Evolutionary conservation across 192 early-diverging fungal genomes (phyloP), one percentile per base, ranked within the genome.

Genomic region (Coemansia sp.): DNA sequence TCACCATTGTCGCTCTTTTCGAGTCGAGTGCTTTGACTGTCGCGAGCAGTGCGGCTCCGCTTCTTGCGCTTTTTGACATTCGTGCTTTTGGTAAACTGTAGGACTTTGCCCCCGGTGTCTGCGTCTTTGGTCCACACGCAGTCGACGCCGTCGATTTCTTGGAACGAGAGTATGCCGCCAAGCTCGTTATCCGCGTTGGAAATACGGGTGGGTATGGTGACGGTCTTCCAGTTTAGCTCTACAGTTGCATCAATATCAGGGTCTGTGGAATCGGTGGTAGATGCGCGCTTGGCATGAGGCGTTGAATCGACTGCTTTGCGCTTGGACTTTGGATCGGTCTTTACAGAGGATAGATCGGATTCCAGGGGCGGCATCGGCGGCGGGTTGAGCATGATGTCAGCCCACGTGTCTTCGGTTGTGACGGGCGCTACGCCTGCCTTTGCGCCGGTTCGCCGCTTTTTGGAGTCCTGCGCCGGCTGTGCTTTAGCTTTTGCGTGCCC

Each of bases 111-210:
- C 7, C 87, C 86, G 1, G 65, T 68, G 0, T 67, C 61, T 13
- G 79, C 74, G 38, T 83, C 84, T 9, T 85, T 84, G 50, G 91
- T 85, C 72, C 87, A 88, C 35, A 84, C 84, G 26, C 94, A 86
- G 68, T 93, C 90, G 10, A 95, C 88, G 54, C 86, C 91, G 29
- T 92, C 89, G 23, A 95, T 71, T 58, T 97, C 95, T 69, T 97
- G 93, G 39, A 97, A 81, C 50, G 88, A 88, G 18, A 95, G 52
- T 71, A 97, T 91, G 3, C 93, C 95, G 14, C 88, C 89, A 52
- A 86, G 64, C 26, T 90, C 91, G 43, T 92, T 86, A 41, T 80
- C 83, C 54, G 74, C 78, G 19, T 83, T 79, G 9, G 84, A 57
- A 48, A 84, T 79, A 51, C 66, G 68, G 4, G 83, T 67, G 6